phyloP scores from a whole-genome alignment of 192 early-diverging fungal species.

The Haplosporangium gracile region DNA sequence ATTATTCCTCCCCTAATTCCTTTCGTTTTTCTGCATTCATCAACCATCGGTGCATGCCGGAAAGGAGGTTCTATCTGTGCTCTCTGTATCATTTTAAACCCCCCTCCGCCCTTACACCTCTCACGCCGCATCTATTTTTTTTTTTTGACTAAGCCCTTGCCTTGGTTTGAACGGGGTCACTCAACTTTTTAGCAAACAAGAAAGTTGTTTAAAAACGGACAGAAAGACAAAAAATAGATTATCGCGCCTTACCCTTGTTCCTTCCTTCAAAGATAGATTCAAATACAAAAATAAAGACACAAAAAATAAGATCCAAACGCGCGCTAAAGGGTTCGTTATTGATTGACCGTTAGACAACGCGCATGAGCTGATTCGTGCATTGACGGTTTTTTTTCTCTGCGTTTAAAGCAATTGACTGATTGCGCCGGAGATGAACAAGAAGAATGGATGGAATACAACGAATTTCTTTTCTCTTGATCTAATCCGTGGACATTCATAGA shows the following conservation, averaged over 20 bases:
- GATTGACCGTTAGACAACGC: neutral
- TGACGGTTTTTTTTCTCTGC: neutral
- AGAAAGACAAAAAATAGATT: neutral
- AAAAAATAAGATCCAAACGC: neutral
- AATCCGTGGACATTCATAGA: too few species aligned
- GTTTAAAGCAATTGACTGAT: neutral
- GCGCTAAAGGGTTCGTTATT: neutral
- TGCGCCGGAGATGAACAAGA: neutral
- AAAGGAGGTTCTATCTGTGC: neutral
- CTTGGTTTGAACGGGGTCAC: slow-evolving; percentile 2
- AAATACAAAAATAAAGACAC: neutral
- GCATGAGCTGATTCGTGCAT: neutral
- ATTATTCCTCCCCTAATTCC: neutral
- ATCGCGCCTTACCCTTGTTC: neutral
- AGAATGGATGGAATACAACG: neutral
- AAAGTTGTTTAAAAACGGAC: neutral
- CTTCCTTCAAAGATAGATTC: neutral
- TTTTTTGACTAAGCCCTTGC: neutral
- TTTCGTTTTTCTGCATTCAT: neutral
- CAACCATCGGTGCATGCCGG: neutral
- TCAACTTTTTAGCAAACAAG: neutral
- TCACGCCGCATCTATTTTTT: slow-evolving; percentile 4
- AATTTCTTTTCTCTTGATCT: neutral
- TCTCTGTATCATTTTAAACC: neutral
- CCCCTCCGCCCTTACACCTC: neutral